Percentiles rank a stretch among this genome's conserved stretches.
These are phyloP conservation scores for Debaryomyces robertsiae DNA, from an alignment of 1,139 yeast species.

Conservation along the genomic window DNA sequence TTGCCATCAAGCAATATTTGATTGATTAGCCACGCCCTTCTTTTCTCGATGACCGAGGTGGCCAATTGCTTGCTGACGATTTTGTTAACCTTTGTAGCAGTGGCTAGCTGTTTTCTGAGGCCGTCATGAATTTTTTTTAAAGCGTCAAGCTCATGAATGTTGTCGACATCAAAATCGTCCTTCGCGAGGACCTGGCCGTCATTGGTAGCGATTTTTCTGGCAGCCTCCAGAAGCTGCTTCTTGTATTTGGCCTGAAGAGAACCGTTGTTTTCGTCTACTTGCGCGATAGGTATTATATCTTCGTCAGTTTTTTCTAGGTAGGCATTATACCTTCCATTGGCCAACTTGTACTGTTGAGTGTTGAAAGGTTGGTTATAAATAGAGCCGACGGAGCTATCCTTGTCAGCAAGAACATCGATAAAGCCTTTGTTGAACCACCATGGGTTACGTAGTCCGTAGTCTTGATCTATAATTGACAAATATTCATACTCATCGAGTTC, in stretches of 20 bases:
- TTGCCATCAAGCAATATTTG: conserved; percentile 60
- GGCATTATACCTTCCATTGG: conserved; percentile 33
- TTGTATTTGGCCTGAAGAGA: conserved; percentile 1
- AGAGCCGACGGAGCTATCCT: conserved; percentile 15
- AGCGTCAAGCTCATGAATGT: conserved; percentile 19
- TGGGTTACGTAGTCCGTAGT: conserved; percentile 40
- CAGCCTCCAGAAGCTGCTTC: conserved; percentile 10
- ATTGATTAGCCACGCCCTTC: conserved; percentile 56
- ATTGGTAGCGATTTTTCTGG: background rate
- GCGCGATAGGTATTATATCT: conserved; percentile 14
- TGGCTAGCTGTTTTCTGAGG: conserved; percentile 28
- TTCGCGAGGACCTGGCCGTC: background rate
- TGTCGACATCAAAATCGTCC: conserved; percentile 18
- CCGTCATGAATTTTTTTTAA: conserved; percentile 24
- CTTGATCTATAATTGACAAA: conserved; percentile 32
- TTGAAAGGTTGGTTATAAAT: conserved; percentile 35
- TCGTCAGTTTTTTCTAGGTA: conserved; percentile 21
- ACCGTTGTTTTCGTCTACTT: conserved; percentile 5
- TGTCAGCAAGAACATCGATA: conserved; percentile 24
- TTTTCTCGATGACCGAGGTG: conserved; percentile 36
- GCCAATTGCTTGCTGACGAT: conserved; percentile 47
- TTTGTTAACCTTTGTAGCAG: conserved; percentile 53
- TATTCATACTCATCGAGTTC: conserved; percentile 32
- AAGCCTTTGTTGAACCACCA: conserved; percentile 48
- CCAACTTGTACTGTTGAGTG: conserved; percentile 38